These are phyloP conservation scores for Dionaea muscipula DNA, from an alignment of 179 eudicot species.

Conservation along the genomic window DNA sequence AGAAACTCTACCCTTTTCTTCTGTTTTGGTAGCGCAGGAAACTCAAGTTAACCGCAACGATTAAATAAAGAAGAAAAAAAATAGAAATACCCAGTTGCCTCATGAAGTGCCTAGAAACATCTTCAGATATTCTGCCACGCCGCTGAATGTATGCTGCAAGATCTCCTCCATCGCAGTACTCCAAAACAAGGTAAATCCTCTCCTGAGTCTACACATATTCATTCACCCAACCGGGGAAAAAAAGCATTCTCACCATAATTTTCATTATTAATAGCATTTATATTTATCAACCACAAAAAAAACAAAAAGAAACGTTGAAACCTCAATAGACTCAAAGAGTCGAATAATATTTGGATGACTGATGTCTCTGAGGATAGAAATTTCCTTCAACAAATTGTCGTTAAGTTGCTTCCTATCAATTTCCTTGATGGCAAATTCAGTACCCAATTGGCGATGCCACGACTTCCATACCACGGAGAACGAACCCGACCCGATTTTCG, in stretches of 20 bases:
- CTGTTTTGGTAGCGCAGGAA: background rate
- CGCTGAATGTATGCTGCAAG: slow-evolving; percentile 39
- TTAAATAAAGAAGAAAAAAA: background rate
- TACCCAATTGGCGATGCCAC: slow-evolving; percentile 27
- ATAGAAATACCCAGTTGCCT: slow-evolving; percentile 35
- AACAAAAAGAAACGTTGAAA: slow-evolving; percentile 1
- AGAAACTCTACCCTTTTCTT: too few relatives aligned
- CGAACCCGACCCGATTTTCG: slow-evolving; percentile 44
- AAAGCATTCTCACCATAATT: background rate
- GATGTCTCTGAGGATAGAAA: slow-evolving; percentile 34
- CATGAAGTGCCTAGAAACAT: slow-evolving; percentile 42
- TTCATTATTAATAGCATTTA: background rate
- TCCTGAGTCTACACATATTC: slow-evolving; percentile 27
- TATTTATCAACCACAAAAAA: background rate
- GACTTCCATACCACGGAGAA: slow-evolving; percentile 46
- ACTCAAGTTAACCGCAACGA: background rate
- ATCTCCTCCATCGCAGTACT: slow-evolving; percentile 50
- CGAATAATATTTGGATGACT: slow-evolving; percentile 45
- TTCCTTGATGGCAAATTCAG: slow-evolving; percentile 46
- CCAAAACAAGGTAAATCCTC: slow-evolving; percentile 40
- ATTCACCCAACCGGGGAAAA: background rate
- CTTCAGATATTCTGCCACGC: slow-evolving; percentile 41
- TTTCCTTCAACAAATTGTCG: slow-evolving; percentile 40
- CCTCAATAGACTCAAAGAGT: slow-evolving; percentile 43
- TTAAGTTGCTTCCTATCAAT: slow-evolving; percentile 44